These are phyloP conservation scores for Aspergillus udagawae DNA, from an alignment of 2,329 filamentous ascomycete genomes.

Conservation along the genomic window DNA sequence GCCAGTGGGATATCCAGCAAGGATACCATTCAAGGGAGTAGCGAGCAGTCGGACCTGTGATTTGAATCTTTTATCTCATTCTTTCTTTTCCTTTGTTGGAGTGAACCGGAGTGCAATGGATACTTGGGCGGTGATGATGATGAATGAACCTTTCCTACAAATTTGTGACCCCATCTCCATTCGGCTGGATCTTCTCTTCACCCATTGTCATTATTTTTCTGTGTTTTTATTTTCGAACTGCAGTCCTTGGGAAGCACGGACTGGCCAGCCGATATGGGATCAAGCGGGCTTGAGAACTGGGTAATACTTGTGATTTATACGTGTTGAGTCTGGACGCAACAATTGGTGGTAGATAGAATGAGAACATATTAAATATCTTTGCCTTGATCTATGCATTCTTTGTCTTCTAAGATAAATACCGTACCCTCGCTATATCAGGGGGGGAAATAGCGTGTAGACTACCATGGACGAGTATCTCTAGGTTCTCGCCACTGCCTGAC, in stretches of 20 bases:
- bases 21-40: not conserved
- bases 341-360: not conserved
- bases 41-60: not conserved
- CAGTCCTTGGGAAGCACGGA: constrained; percentile 4
- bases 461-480: not conserved
- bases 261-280: constrained; percentile 16
- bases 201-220: constrained; percentile 8
- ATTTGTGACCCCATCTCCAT: constrained; percentile 9
- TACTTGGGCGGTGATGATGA: constrained; percentile 10
- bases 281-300: constrained; percentile 25
- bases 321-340: constrained; percentile 8
- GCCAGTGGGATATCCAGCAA: not conserved
- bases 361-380: not conserved
- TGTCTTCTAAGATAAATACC: too few species aligned
- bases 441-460: too few species aligned
- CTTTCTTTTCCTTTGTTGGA: constrained; percentile 12
- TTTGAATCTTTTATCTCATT: constrained; percentile 3
- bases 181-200: constrained; percentile 10
- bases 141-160: constrained; percentile 8
- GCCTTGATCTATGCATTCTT: not conserved
- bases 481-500: constrained; percentile 1
- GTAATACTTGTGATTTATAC: constrained; percentile 20
- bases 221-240: constrained; percentile 5
- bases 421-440: too few species aligned
- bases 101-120: constrained; percentile 7